These are phyloP conservation scores for Tetracladium marchalianum DNA, from an alignment of 495 filamentous ascomycete species.

Conservation along the genomic window DNA sequence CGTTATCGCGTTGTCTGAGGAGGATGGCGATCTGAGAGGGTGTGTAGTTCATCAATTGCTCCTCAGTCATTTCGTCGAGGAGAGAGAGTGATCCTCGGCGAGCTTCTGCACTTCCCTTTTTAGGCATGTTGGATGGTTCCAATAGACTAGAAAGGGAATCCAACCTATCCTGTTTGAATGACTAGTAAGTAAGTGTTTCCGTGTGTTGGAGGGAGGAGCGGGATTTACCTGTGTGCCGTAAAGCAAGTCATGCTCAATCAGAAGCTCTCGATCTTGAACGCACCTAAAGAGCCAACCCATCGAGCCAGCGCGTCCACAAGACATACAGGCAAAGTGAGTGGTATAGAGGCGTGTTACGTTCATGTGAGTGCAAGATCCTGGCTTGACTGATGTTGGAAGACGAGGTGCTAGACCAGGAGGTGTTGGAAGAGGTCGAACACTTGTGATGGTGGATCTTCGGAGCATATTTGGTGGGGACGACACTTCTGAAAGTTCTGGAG, in stretches of 20 bases:
- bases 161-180: constrained; percentile 17
- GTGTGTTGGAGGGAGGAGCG: background rate
- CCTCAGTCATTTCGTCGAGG: constrained; percentile 41
- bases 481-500: background rate
- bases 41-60: constrained; percentile 33
- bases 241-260: constrained; percentile 27
- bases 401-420: background rate
- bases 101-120: constrained; percentile 10
- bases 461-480: background rate
- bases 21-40: constrained; percentile 29
- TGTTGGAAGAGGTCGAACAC: background rate
- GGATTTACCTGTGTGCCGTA: constrained; percentile 22
- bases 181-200: constrained; percentile 2
- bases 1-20: constrained; percentile 27
- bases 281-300: constrained; percentile 62
- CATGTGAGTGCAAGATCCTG: constrained; percentile 44
- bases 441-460: background rate
- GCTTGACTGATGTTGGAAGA: background rate
- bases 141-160: constrained; percentile 20
- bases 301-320: constrained; percentile 35
- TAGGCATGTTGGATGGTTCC: constrained; percentile 2
- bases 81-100: constrained; percentile 21
- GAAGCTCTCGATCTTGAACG: constrained; percentile 43
- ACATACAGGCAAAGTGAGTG: constrained; percentile 32
- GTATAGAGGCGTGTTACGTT: constrained; percentile 47